Evolutionary conservation across 176 grass and related monocot genomes (phyloP).

Genomic region (Oryza rufipogon): DNA sequence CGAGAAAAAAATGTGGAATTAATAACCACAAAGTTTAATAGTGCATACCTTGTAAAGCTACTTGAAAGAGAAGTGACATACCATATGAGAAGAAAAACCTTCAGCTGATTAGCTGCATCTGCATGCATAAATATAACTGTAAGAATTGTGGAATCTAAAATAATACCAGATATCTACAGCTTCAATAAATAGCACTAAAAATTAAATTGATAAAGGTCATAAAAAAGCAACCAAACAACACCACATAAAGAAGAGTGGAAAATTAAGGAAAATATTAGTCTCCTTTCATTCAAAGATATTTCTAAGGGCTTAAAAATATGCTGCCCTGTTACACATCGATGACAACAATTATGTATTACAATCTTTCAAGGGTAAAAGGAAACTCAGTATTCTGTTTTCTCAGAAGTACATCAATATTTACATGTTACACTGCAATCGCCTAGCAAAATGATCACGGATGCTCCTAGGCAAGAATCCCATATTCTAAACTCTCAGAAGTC

Average conservation of each 20-base stretch:
- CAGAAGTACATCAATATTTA: conserved; percentile 47
- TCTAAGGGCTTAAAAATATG: conserved; percentile 41
- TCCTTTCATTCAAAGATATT: conserved; percentile 25
- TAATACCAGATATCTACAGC: not conserved
- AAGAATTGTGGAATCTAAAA: not conserved
- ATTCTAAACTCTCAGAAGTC: conserved; percentile 14
- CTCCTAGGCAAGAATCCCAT: conserved; percentile 16
- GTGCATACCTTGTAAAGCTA: conserved; percentile 26
- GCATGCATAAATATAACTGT: not conserved
- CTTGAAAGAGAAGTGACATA: not conserved
- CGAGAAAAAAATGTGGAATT: not conserved
- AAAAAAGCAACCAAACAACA: not conserved
- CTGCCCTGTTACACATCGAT: conserved; percentile 34
- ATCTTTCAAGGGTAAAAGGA: conserved; percentile 12
- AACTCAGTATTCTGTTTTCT: not conserved
- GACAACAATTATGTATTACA: conserved; percentile 35
- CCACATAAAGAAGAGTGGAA: conserved; percentile 11
- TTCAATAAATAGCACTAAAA: conserved; percentile 6
- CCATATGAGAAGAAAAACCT: conserved; percentile 32
- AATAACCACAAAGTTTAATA: conserved; percentile 1
- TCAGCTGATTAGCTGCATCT: conserved; percentile 8
- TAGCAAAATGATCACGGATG: conserved; percentile 34
- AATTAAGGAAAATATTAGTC: conserved; percentile 18
- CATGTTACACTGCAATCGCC: conserved; percentile 34
- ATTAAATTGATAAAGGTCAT: not conserved